A percentile compares a stretch with the other conserved stretches of the same genome.
These are phyloP conservation scores for Lotus japonicus DNA, from an alignment of 306 rosid genomes.

Conservation along the genomic window DNA sequence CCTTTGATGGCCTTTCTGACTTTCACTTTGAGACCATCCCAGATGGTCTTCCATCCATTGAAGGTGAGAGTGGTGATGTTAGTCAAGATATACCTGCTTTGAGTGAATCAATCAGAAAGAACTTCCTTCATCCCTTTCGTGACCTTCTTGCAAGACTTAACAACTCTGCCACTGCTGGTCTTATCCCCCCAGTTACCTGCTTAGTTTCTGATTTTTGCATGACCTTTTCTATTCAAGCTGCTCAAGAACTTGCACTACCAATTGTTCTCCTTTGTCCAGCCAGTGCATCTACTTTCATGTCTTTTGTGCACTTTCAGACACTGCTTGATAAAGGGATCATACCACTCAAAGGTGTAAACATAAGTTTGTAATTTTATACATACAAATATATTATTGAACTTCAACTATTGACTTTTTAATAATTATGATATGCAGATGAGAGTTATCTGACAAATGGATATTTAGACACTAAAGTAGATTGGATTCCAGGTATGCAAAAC, in stretches of 20 bases:
- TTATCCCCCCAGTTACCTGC: background rate
- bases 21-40: conserved; percentile 24
- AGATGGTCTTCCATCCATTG: conserved; percentile 28
- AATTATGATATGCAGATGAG: background rate
- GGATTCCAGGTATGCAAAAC: conserved; percentile 11
- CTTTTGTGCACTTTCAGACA: background rate
- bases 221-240: conserved; percentile 17
- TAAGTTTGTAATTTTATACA: too few species aligned
- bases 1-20: background rate
- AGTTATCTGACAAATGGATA: background rate
- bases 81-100: conserved; percentile 20
- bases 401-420: background rate
- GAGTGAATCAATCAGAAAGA: background rate
- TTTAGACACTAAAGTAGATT: too few species aligned
- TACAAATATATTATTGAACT: too few species aligned
- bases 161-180: too few species aligned
- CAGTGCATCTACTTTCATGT: background rate
- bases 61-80: background rate
- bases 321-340: background rate
- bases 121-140: too few species aligned
- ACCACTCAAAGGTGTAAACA: conserved; percentile 23
- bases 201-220: conserved; percentile 14
- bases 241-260: conserved; percentile 18
- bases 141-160: too few species aligned
- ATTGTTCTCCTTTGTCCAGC: background rate